Evolutionary conservation across 2,329 filamentous ascomycete species (phyloP).

Genomic region (Bipolaris zeicola): DNA sequence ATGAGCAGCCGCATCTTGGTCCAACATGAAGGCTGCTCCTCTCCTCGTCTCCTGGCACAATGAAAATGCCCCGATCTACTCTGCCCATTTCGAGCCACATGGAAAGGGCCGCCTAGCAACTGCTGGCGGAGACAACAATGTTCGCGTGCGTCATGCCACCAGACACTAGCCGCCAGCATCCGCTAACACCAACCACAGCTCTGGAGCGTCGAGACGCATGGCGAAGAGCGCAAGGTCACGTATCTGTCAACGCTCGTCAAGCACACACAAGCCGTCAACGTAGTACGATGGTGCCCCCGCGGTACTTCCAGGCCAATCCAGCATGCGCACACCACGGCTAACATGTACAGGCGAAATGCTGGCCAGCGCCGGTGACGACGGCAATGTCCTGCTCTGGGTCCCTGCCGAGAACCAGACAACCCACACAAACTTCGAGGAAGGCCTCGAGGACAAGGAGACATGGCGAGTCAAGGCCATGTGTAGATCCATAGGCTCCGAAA

Average conservation of each 20-base stretch:
- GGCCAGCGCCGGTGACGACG: slow-evolving; percentile 94
- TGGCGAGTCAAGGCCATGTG: slow-evolving; percentile 99
- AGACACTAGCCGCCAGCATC: neutral
- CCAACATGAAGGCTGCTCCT: slow-evolving; percentile 87
- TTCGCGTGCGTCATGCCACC: slow-evolving; percentile 68
- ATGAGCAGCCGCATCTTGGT: slow-evolving; percentile 30
- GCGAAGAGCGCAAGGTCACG: slow-evolving; percentile 85
- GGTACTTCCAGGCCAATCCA: slow-evolving; percentile 60
- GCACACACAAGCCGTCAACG: slow-evolving; percentile 97
- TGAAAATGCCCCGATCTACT: slow-evolving; percentile 95
- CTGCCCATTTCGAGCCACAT: slow-evolving; percentile 91
- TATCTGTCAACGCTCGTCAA: slow-evolving; percentile 91
- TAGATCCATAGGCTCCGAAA: slow-evolving; percentile 89
- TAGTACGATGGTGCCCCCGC: slow-evolving; percentile 93
- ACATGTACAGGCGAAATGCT: slow-evolving; percentile 76
- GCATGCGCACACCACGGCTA: slow-evolving; percentile 13
- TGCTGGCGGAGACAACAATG: slow-evolving; percentile 94
- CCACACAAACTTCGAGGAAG: slow-evolving; percentile 77
- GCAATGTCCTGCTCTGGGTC: slow-evolving; percentile 95
- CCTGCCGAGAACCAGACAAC: slow-evolving; percentile 76
- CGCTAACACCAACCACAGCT: slow-evolving; percentile 63
- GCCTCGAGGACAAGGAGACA: slow-evolving; percentile 89
- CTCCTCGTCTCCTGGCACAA: slow-evolving; percentile 99
- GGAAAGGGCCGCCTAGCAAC: slow-evolving; percentile 92
- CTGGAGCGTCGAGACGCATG: slow-evolving; percentile 86